Percentiles rank a stretch among this genome's conserved stretches.
Conservation (phyloP, 257 asterid species). For the Salvia hispanica region DNA sequence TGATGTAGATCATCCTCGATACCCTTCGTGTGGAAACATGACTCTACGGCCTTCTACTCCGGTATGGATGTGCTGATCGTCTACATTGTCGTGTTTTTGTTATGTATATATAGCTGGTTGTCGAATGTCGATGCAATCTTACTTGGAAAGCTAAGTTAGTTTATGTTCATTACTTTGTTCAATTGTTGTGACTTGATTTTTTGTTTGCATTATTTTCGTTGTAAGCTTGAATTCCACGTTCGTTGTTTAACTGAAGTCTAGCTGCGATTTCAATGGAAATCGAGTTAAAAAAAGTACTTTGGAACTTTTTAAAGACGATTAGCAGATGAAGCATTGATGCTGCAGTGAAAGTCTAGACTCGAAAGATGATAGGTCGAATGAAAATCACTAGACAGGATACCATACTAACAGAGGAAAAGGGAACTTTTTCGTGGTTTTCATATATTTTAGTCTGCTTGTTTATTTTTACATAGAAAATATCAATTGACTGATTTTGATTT, state of each 20-base stretch:
- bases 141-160: not conserved
- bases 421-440: not conserved
- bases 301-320: not conserved
- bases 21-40: constrained; percentile 15
- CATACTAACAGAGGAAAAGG: not conserved
- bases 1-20: constrained; percentile 1
- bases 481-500: not conserved
- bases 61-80: constrained; percentile 19
- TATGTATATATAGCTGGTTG: not conserved
- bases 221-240: not conserved
- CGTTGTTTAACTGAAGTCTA: not conserved
- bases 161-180: not conserved
- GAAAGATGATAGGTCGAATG: not conserved
- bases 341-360: constrained; percentile 2
- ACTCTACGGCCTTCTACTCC: not conserved
- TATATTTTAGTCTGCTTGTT: not conserved
- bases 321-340: not conserved
- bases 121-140: not conserved
- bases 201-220: not conserved
- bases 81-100: constrained; percentile 1
- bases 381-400: not conserved
- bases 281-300: too few relatives aligned
- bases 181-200: not conserved
- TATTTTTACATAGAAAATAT: not conserved
- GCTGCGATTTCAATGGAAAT: not conserved